Base-by-base conservation (phyloP, 495 filamentous ascomycete genomes). In the Penicillium goetzii region DNA sequence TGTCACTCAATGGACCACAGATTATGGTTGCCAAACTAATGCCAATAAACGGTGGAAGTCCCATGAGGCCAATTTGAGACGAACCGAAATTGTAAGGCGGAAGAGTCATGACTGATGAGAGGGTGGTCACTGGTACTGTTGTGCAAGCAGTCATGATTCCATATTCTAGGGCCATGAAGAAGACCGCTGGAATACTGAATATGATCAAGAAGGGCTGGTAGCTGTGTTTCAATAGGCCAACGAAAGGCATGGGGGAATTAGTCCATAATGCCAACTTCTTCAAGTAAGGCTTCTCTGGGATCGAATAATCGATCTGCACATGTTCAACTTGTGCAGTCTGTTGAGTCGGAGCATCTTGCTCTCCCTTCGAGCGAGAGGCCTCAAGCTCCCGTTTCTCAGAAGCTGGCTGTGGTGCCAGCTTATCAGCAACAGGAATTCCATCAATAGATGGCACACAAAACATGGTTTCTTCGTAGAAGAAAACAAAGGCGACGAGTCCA, bases 21-120 rank as follows among this genome's bases (percentile, higher is more conserved):
- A 71, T 63, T 2, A 76, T 3, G 32, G 72, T 56, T n/a, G 71
- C 77, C 28, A 80, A 54, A 7, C 70, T 73, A 30, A 65, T 70
- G 0, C 77, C 77, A 32, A 80, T 66, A 40, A 79, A 72, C n/a
- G 66, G 67, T 0, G 78, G 69, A 26, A 81, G 45, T 15, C 73
- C 76, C 64, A 74, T 75, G 2, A 79, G 53, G 3, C 78, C 78
- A 30, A 81, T 69, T 25, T 71, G 70, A 5, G 69, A 61, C n/a
- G 76, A 59, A 11, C 60, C 60, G 62, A 80, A 81, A 49, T 76
- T 77, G 59, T 81, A 81, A 0, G 78, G 77, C 0, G 75, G 68
- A 1, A 64, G 49, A 5, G 70, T 65, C 68, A 81, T 74, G 15
- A 76, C 71, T 0, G 62, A 61, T 11, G 73, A 74, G 23, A 72